phyloP scores from a whole-genome alignment of 352 stramenopile species.

The Hyaloperonospora arabidopsidis region DNA sequence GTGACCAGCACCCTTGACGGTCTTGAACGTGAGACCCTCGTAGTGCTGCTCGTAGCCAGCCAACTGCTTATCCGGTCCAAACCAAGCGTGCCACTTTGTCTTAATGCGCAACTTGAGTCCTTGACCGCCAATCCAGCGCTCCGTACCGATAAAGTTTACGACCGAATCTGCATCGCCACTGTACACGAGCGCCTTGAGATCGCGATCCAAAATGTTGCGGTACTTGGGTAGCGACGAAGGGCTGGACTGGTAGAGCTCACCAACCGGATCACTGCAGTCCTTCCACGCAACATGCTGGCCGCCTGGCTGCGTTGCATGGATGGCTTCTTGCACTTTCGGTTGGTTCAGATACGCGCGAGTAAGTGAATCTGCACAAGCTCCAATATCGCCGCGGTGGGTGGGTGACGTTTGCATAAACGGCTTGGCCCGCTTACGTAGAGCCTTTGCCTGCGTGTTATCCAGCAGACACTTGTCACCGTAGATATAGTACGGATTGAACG shows the following conservation, averaged over 20 bases:
- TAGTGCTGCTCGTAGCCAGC: constrained; percentile 84
- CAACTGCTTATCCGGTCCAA: constrained; percentile 72
- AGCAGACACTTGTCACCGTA: constrained; percentile 76
- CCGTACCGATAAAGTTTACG: constrained; percentile 85
- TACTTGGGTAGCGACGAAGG: constrained; percentile 59
- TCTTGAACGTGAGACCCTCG: constrained; percentile 83
- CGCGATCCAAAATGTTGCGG: constrained; percentile 44
- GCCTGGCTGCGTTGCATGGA: constrained; percentile 34
- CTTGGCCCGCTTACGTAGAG: constrained; percentile 37
- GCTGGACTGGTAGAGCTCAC: constrained; percentile 47
- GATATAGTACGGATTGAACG: constrained; percentile 74
- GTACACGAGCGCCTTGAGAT: constrained; percentile 62
- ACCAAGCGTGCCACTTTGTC: constrained; percentile 64
- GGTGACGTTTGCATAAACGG: constrained; percentile 22
- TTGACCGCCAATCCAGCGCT: constrained; percentile 70
- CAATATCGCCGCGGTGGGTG: constrained; percentile 44
- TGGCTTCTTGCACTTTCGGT: constrained; percentile 44
- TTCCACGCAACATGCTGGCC: constrained; percentile 44
- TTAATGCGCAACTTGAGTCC: constrained; percentile 59
- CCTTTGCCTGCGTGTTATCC: constrained; percentile 43
- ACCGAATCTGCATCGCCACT: constrained; percentile 72
- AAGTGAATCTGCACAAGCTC: constrained; percentile 55
- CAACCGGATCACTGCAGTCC: constrained; percentile 58
- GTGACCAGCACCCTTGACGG: constrained; percentile 88
- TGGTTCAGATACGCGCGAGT: constrained; percentile 63